Base-by-base conservation (phyloP, 192 early-diverging fungal genomes). In the Coemansia sp. region DNA sequence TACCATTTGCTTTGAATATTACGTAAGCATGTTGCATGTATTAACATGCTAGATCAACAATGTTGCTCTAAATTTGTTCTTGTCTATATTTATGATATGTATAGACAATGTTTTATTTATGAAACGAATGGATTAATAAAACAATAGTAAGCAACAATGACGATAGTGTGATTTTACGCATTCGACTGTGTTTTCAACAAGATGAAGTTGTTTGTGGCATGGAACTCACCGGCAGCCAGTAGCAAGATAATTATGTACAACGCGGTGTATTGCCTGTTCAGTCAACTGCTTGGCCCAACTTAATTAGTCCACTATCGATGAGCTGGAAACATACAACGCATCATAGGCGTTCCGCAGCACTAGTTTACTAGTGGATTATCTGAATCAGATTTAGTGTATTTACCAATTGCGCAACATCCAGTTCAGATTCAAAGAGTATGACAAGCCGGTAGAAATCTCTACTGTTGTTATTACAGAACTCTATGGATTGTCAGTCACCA, bases 391-490 rank as follows among this genome's bases (percentile, higher is more conserved):
- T 61, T 3, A 6, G 7, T 8, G 70, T 63, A 1, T 65, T 61
- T 78, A 2, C 64, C 62, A 70, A 7, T 54, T 78, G 59, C 75
- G 75, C 39, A 78, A 78, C 50, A 78, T 72, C 23, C 75, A 78
- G 57, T 72, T 70, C 12, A 78, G 75, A 29, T 78, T 78, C 54
- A 78, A 78, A 55, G 70, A 78, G 62, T 78, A 69, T 57, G 56
- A 39, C 70, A 70, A 72, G 47, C 73, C 71, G 14, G 49, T 73
- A 17, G 67, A 64, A 1, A 57, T 73, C n/a, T 79, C 70, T 49
- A 35, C 57, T 26, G 38, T 72, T 25, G 62, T 63, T 17, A 73
- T 79, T 0, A 21, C 55, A 10, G 45, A 62, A 1, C 57, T 79
- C 14, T 57, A 60, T 6, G 76, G 73, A 37, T 59, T 71, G 0